Evolutionary conservation across 352 stramenopile genomes (phyloP).

Genomic region (Phytophthora pluvialis): DNA sequence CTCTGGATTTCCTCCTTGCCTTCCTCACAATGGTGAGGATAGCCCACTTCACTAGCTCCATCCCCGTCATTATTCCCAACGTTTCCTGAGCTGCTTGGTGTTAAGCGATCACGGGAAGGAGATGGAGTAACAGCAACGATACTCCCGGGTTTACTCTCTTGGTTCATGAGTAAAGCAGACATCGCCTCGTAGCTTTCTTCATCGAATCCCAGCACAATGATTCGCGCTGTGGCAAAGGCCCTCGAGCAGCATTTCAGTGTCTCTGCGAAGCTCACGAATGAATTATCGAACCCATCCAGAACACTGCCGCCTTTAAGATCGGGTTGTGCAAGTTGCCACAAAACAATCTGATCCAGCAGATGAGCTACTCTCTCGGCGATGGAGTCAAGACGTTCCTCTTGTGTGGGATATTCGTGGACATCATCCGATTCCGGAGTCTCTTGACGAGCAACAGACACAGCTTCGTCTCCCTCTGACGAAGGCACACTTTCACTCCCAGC

Average conservation of each 20-base stretch:
- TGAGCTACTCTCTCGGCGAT: slow-evolving; percentile 30
- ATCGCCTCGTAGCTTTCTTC: slow-evolving; percentile 76
- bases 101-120: slow-evolving; percentile 14
- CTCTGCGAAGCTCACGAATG: slow-evolving; percentile 49
- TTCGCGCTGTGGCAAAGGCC: slow-evolving; percentile 44
- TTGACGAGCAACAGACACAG: neutral
- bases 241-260: slow-evolving; percentile 48
- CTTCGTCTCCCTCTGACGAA: slow-evolving; percentile 5
- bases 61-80: slow-evolving; percentile 12
- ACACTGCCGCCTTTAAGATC: slow-evolving; percentile 75
- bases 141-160: slow-evolving; percentile 1
- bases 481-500: slow-evolving; percentile 3
- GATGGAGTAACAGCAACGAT: slow-evolving; percentile 8
- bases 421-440: slow-evolving; percentile 31
- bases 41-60: slow-evolving; percentile 3
- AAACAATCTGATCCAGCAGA: slow-evolving; percentile 65
- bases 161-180: slow-evolving; percentile 18
- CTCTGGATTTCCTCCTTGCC: neutral
- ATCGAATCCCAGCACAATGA: slow-evolving; percentile 69
- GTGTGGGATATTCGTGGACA: slow-evolving; percentile 17
- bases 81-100: slow-evolving; percentile 15
- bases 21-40: slow-evolving; percentile 1
- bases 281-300: slow-evolving; percentile 78
- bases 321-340: slow-evolving; percentile 62
- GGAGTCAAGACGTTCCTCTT: neutral